Evolutionary conservation across 73 alveolate species (phyloP).

Genomic region (Paramecium sonneborni): DNA sequence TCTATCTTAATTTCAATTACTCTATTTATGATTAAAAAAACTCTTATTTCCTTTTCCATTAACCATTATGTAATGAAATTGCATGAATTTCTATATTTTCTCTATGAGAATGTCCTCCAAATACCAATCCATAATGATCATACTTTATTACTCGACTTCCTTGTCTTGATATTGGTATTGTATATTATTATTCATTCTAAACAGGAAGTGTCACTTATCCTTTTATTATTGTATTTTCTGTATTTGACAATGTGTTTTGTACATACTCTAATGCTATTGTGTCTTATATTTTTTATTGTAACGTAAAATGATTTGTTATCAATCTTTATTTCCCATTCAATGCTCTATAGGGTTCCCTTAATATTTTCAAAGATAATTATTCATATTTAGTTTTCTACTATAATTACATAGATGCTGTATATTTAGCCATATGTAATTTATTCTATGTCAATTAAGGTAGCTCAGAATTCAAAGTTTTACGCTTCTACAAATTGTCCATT

Average conservation of each 20-base stretch:
- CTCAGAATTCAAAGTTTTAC: neutral
- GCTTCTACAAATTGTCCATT: neutral
- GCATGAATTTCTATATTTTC: neutral
- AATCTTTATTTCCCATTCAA: neutral
- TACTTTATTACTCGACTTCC: neutral
- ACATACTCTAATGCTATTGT: neutral
- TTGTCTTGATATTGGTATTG: constrained; percentile 1
- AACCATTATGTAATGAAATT: neutral
- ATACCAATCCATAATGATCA: neutral
- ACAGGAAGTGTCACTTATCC: neutral
- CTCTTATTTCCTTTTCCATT: constrained; percentile 13
- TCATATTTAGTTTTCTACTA: neutral
- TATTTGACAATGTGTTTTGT: neutral
- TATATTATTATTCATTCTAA: neutral
- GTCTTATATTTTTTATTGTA: neutral
- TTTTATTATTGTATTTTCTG: neutral
- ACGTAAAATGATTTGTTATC: neutral
- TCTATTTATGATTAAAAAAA: neutral
- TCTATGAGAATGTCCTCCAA: constrained; percentile 30
- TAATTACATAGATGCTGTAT: neutral
- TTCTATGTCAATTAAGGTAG: neutral
- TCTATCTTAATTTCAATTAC: neutral
- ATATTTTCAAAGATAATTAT: neutral
- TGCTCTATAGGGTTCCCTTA: neutral
- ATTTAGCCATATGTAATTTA: neutral